Conservation (phyloP, 2,329 filamentous ascomycete genomes). For the Claviceps cyperi region DNA sequence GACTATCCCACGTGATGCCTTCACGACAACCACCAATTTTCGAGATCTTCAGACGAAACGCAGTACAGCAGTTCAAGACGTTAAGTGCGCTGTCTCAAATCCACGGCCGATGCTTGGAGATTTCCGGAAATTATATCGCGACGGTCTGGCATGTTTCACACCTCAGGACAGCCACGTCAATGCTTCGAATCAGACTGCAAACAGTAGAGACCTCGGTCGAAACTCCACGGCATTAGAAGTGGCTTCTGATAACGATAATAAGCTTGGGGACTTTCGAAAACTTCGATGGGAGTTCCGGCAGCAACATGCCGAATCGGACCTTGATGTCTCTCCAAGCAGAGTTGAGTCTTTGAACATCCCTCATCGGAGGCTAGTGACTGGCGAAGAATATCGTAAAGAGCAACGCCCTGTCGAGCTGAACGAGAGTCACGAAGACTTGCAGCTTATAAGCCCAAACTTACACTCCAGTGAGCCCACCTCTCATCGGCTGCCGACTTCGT, state of each 20-base stretch:
- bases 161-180: not conserved
- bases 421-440: not conserved
- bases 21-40: not conserved
- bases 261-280: conserved; percentile 3
- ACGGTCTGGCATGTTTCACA: not conserved
- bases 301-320: not conserved
- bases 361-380: not conserved
- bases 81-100: not conserved
- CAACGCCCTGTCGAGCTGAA: not conserved
- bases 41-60: not conserved
- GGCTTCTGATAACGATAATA: not conserved
- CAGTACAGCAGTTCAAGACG: not conserved
- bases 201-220: too few relatives aligned
- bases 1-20: not conserved
- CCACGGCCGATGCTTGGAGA: conserved; percentile 5
- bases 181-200: not conserved
- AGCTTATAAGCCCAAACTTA: not conserved
- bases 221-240: not conserved
- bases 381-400: not conserved
- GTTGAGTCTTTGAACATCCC: not conserved
- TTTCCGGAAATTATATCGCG: conserved; percentile 2
- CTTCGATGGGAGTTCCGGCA: not conserved
- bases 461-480: not conserved
- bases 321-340: not conserved
- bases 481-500: not conserved